Evolutionary conservation across 495 filamentous ascomycete genomes (phyloP), one percentile per base, ranked within the genome.

Genomic region (Talaromyces proteolyticus): DNA sequence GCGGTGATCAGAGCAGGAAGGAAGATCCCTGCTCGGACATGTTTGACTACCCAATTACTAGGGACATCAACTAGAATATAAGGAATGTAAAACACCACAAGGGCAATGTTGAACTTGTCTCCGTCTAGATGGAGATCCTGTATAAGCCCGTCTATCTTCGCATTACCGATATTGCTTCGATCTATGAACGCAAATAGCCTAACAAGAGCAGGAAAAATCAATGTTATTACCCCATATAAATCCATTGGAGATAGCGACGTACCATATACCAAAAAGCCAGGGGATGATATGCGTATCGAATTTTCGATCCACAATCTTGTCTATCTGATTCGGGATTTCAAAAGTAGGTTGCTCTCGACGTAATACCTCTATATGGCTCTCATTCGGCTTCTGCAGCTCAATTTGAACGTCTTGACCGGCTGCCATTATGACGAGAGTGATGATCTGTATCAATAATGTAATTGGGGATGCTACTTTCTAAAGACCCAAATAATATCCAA

Each of bases 181-280:
- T 80, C 76, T 37, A 80, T 77, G 60, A 75, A 77, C 24, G 72
- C 67, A n/a, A 75, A 60, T 25, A 77, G 66, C 61, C 59, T 55
- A 23, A 16, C 19, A 12, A 6, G 21, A 17, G n/a, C 17, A 23
- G 11, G 38, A 36, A 14, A 26, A 22, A 6, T 29, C 20, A 17
- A 19, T 11, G 38, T 14, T 21, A 4, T 29, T 29, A 47, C 7
- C 16, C 14, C 1, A n/a, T 16, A 2, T 41, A 5, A 25, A 38
- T 5, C 16, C 29, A 17, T 23, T 38, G 23, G 21, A 52, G 38
- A 45, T 56, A 51, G 10, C 18, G 16, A 41, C 38, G 16, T 1
- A 41, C 72, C 70, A 78, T 50, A 78, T 63, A 5, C 64, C 63
- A 51, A 76, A 77, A 6, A 77, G 64, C 73, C 66, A 77, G 12